Base-by-base conservation (phyloP, 1,284 basidiomycete species). In the Trametes sp. region DNA sequence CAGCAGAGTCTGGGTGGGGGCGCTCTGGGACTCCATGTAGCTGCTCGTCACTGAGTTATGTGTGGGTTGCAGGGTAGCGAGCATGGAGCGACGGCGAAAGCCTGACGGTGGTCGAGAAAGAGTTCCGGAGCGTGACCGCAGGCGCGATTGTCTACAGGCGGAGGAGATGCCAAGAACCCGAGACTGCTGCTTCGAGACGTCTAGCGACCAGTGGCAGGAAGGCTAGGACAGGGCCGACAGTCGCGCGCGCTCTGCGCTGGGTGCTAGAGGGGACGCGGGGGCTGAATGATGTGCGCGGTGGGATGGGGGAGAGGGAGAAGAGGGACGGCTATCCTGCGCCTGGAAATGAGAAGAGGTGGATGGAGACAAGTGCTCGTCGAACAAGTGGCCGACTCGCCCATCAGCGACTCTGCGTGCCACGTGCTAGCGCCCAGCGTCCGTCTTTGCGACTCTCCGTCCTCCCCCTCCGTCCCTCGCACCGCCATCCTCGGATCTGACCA, bases 261-360 rank as follows among this genome's bases (percentile, higher is more conserved):
- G n/a, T 31, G 53, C 19, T 52, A 49, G 44, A 57, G 26, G 46
- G 50, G 29, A 16, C 49, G 28, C 45, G 57, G 14, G 33, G 44
- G 24, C 28, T 35, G 50, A 38, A 23, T 38, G 50, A 41, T 33
- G 21, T 5, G 51, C 23, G 51, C 33, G 23, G 45, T 48, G 36
- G 28, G 58, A 46, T 21, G 56, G n/a, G 54, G 41, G 33, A 24
- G 46, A 26, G 26, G 44, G 55, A 21, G 28, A 38, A 36, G 46
- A 42, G 14, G 55, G 49, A 26, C 61, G 66, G 64, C 66, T 65
- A 57, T 55, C 66, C 64, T 60, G 66, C 63, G 66, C 66, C 64
- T 56, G 41, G 16, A 46, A 54, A 31, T 33, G 56, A 53, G 4
- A 38, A 51, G 59, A 60, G 44, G 54, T 23, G 31, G 54, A 58